Evolutionary conservation across 176 grass and related monocot genomes (phyloP).

Genomic region (Ampelocalamus luodianensis): DNA sequence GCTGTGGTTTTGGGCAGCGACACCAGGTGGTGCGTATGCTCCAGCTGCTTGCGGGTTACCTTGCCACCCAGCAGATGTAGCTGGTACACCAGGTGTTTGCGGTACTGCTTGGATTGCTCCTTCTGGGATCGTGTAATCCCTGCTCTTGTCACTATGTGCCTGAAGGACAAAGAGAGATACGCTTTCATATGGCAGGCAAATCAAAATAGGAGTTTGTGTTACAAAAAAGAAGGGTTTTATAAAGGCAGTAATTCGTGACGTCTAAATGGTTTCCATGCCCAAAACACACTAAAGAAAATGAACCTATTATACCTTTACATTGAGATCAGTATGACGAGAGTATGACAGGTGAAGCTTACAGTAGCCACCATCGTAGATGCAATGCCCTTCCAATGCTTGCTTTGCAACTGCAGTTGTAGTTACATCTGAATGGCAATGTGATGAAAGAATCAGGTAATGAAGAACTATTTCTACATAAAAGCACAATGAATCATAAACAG

Average conservation of each 20-base stretch:
- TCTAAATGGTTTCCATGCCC: slow-evolving; percentile 29
- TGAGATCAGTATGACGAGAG: slow-evolving; percentile 99
- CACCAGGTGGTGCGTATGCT: slow-evolving; percentile 50
- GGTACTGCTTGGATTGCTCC: slow-evolving; percentile 50
- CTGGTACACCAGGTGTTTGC: slow-evolving; percentile 46
- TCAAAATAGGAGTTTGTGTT: background rate
- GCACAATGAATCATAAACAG: background rate
- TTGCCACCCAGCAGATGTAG: slow-evolving; percentile 61
- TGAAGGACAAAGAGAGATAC: slow-evolving; percentile 47
- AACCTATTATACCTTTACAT: slow-evolving; percentile 93
- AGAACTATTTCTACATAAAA: background rate
- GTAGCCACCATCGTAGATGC: slow-evolving; percentile 98
- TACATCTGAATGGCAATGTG: slow-evolving; percentile 60
- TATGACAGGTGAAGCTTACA: slow-evolving; percentile 99
- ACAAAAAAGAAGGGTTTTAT: slow-evolving; percentile 4
- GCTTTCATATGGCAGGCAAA: slow-evolving; percentile 14
- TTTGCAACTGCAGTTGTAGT: slow-evolving; percentile 79
- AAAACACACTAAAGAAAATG: slow-evolving; percentile 50
- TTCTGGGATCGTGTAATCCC: slow-evolving; percentile 85
- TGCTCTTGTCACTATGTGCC: slow-evolving; percentile 96
- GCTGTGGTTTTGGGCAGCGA: slow-evolving; percentile 35
- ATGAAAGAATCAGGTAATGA: slow-evolving; percentile 39
- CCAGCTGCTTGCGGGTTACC: slow-evolving; percentile 50
- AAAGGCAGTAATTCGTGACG: background rate
- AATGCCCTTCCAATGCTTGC: slow-evolving; percentile 94